phyloP scores from a whole-genome alignment of 306 rosid genomes.

The Arachis hypogaea region DNA sequence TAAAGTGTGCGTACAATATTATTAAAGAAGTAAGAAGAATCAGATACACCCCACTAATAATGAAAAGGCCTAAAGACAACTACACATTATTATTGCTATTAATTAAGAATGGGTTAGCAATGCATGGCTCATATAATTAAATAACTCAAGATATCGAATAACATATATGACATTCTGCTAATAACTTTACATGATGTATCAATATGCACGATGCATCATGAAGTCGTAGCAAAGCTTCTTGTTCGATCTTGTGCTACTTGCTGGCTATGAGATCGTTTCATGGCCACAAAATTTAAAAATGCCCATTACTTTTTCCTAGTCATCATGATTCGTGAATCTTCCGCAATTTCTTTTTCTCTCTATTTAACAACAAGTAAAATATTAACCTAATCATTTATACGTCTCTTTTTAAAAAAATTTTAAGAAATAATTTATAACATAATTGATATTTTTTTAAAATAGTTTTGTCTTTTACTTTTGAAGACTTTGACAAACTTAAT shows the following conservation, averaged over 20 bases:
- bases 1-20: not conserved
- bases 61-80: slow-evolving; percentile 30
- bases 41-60: slow-evolving; percentile 49
- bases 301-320: slow-evolving; percentile 5
- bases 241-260: not conserved
- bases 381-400: not conserved
- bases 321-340: slow-evolving; percentile 32
- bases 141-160: slow-evolving; percentile 32
- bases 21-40: slow-evolving; percentile 46
- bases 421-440: no score
- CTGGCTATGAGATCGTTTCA: slow-evolving; percentile 36
- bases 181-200: slow-evolving; percentile 38
- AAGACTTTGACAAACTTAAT: no score
- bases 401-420: no score
- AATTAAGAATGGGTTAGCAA: slow-evolving; percentile 16
- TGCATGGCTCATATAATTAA: not conserved
- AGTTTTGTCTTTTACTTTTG: no score
- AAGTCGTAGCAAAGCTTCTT: not conserved
- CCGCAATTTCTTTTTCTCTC: not conserved
- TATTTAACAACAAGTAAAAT: not conserved
- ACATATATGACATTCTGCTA: slow-evolving; percentile 27
- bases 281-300: slow-evolving; percentile 40
- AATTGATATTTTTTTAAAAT: no score
- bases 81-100: slow-evolving; percentile 1
- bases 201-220: slow-evolving; percentile 35